Evolutionary conservation across 305 asterid species (phyloP), one percentile per base, ranked within the genome.

Genomic region (Rubia tinctorum): DNA sequence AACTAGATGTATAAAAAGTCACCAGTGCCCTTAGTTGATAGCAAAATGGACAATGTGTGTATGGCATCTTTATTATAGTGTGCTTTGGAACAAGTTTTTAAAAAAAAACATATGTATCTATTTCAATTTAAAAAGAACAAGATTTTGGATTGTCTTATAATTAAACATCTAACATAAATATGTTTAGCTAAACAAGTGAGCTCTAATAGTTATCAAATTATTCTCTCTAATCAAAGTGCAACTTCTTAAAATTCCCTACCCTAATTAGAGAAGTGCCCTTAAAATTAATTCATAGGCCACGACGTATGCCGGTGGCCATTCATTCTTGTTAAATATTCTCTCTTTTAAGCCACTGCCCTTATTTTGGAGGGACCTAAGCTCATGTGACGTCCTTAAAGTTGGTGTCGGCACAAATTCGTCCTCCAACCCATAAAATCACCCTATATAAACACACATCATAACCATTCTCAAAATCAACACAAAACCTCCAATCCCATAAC

Each of bases 331-430:
- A 5, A 30, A 30, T 30, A 55, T 55, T 55, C 7, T 18, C 25
- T 8, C 25, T n/a, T 55, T 55, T n/a, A 55, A 55, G 60, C 15
- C 60, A 55, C 60, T n/a, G 25, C 60, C 60, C 60, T 55, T 55
- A n/a, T 7, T 55, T 55, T 55, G 60, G 60, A 55, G 88, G 91
- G 82, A 80, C 97, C 97, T 80, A 75, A 87, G 77, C 86, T 79
- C 95, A 85, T 87, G 98, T 89, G 97, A 89, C 75, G 73, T 25
- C 82, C 88, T 86, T 88, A 79, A 91, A 81, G 79, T 75, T 80
- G 66, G 53, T 81, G 88, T 84, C 88, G 90, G 91, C 78, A 43
- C 79, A 67, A 80, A 62, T 12, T 27, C 43, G 44, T 17, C 39
- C 65, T 9, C 65, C 34, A 60, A 37, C 65, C 34, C 12, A 22